Evolutionary conservation across 352 stramenopile species (phyloP).

Genomic region (Phytophthora hibernalis): DNA sequence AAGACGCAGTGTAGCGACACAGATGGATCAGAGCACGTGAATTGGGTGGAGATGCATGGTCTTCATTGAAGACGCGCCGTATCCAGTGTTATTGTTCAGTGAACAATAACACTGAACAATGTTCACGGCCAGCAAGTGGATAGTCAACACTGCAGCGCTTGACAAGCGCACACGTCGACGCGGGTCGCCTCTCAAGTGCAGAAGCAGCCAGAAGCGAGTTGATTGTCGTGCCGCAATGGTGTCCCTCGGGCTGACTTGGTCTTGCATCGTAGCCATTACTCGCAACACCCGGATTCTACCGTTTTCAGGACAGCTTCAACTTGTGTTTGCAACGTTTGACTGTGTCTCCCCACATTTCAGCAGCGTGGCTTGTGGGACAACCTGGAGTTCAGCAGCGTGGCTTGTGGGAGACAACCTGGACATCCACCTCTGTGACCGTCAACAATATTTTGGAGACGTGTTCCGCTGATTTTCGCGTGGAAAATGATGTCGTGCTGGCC

Average conservation of each 20-base stretch:
- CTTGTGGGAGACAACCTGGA: neutral
- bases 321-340: neutral
- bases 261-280: constrained; percentile 12
- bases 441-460: neutral
- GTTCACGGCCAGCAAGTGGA: neutral
- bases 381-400: neutral
- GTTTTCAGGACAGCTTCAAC: constrained; percentile 6
- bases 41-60: neutral
- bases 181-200: constrained; percentile 5
- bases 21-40: constrained; percentile 1
- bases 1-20: neutral
- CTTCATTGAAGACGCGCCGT: too few species aligned
- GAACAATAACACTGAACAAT: too few species aligned
- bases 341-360: neutral
- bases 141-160: neutral
- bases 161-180: neutral
- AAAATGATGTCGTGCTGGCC: neutral
- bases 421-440: neutral
- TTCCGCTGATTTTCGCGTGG: constrained; percentile 1
- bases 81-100: too few species aligned
- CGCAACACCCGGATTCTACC: neutral
- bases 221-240: neutral
- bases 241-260: neutral
- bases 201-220: constrained; percentile 1
- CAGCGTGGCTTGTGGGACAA: neutral